These are phyloP conservation scores for Phoma sp. DNA, from an alignment of 2,329 filamentous ascomycete genomes.

Conservation along the genomic window DNA sequence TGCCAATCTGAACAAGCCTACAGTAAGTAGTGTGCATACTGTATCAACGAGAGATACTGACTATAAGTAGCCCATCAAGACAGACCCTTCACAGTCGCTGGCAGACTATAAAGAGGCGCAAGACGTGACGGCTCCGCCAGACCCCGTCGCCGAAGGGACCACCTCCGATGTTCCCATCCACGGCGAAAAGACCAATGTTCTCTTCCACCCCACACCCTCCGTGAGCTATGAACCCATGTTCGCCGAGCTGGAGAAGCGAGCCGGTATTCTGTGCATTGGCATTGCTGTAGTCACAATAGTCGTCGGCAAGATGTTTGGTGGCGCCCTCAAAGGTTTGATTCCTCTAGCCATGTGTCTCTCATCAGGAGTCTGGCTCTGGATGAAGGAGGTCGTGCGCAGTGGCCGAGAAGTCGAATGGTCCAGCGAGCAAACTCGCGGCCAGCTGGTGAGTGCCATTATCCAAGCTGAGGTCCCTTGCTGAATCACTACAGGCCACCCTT, in stretches of 20 bases:
- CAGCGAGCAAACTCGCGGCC: conserved; percentile 81
- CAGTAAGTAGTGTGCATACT: conserved; percentile 48
- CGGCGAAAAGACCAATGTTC: conserved; percentile 93
- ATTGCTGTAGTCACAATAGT: conserved; percentile 78
- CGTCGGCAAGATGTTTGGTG: conserved; percentile 80
- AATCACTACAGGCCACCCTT: conserved; percentile 67
- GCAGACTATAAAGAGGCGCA: conserved; percentile 84
- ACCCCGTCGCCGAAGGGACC: conserved; percentile 78
- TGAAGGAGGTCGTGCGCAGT: conserved; percentile 82
- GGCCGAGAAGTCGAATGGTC: conserved; percentile 87
- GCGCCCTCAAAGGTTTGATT: conserved; percentile 75
- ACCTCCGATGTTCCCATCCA: conserved; percentile 95
- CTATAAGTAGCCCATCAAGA: conserved; percentile 64
- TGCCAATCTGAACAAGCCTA: conserved; percentile 79
- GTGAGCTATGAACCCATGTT: conserved; percentile 92
- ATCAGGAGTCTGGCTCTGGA: conserved; percentile 85
- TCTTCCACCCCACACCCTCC: conserved; percentile 92
- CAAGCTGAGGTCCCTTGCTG: not conserved
- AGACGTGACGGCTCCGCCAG: conserved; percentile 88
- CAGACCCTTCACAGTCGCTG: conserved; percentile 71
- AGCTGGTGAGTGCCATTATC: conserved; percentile 61
- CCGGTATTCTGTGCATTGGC: conserved; percentile 70
- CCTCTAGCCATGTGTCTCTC: conserved; percentile 73
- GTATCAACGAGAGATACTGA: conserved; percentile 15
- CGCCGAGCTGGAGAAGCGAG: conserved; percentile 73